Evolutionary conservation across 139 green algal genomes (phyloP).

Genomic region (Micromonas pusilla): DNA sequence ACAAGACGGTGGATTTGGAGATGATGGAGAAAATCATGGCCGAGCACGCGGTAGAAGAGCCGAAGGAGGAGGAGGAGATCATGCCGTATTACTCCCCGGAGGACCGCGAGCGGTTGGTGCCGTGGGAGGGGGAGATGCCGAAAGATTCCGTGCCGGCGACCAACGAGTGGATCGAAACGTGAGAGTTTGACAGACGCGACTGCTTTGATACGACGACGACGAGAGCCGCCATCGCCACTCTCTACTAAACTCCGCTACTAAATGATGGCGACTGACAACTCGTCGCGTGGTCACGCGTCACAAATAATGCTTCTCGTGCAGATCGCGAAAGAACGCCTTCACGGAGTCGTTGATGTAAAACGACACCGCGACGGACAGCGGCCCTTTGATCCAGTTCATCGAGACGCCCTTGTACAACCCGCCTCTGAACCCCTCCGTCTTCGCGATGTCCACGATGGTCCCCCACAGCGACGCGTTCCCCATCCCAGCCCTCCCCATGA

Average conservation of each 20-base stretch:
- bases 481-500: not conserved
- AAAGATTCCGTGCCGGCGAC: not conserved
- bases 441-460: slow-evolving; percentile 32
- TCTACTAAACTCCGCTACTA: too few species aligned
- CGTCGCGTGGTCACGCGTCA: too few species aligned
- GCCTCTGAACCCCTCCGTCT: slow-evolving; percentile 33
- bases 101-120: not conserved
- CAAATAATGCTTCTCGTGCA: not conserved
- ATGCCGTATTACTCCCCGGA: not conserved
- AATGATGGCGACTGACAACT: too few species aligned
- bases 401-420: slow-evolving; percentile 40
- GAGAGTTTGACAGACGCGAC: too few species aligned
- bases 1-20: slow-evolving; percentile 12
- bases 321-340: not conserved
- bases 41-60: not conserved
- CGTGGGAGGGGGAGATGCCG: not conserved
- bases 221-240: too few species aligned
- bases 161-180: not conserved
- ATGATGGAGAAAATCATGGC: not conserved
- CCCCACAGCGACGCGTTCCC: slow-evolving; percentile 11
- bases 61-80: not conserved
- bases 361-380: slow-evolving; percentile 6
- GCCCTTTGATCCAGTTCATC: slow-evolving; percentile 35
- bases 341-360: slow-evolving; percentile 24
- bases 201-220: too few species aligned